Conservation (phyloP, 2,329 filamentous ascomycete genomes). For the Tolypocladium inflatum region DNA sequence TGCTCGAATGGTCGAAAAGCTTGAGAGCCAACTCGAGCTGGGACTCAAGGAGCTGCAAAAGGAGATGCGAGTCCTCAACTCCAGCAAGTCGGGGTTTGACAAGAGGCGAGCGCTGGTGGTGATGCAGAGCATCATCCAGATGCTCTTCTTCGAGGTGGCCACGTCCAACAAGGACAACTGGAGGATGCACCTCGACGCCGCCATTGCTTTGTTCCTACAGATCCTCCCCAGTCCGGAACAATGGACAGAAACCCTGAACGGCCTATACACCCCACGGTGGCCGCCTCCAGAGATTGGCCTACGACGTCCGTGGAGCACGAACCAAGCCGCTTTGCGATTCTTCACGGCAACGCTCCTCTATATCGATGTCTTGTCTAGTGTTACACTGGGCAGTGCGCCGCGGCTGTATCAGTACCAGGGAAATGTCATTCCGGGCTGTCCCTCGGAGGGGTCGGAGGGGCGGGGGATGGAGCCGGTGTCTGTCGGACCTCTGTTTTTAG, state of each 20-base stretch:
- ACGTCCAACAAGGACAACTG: slow-evolving; percentile 36
- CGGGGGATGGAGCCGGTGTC: slow-evolving; percentile 9
- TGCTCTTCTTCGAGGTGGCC: slow-evolving; percentile 42
- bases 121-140: slow-evolving; percentile 41
- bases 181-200: slow-evolving; percentile 40
- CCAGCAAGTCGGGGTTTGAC: slow-evolving; percentile 17
- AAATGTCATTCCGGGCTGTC: slow-evolving; percentile 24
- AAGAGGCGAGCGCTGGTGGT: slow-evolving; percentile 26
- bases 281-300: slow-evolving; percentile 21
- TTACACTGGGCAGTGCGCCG: slow-evolving; percentile 32
- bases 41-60: slow-evolving; percentile 33
- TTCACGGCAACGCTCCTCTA: slow-evolving; percentile 36
- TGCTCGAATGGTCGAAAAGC: slow-evolving; percentile 23
- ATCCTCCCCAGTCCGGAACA: slow-evolving; percentile 25
- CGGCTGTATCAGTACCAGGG: slow-evolving; percentile 31
- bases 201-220: slow-evolving; percentile 38
- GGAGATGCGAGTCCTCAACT: slow-evolving; percentile 28
- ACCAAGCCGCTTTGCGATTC: slow-evolving; percentile 37
- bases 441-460: slow-evolving; percentile 6
- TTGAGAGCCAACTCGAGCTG: slow-evolving; percentile 34
- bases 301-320: slow-evolving; percentile 30
- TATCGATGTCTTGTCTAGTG: slow-evolving; percentile 40
- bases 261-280: slow-evolving; percentile 21
- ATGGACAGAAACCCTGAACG: slow-evolving; percentile 26
- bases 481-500: slow-evolving; percentile 29